Percentiles rank a stretch among this genome's conserved stretches.
Evolutionary conservation across 305 asterid species (phyloP).

Genomic region (Galium porrigens): DNA sequence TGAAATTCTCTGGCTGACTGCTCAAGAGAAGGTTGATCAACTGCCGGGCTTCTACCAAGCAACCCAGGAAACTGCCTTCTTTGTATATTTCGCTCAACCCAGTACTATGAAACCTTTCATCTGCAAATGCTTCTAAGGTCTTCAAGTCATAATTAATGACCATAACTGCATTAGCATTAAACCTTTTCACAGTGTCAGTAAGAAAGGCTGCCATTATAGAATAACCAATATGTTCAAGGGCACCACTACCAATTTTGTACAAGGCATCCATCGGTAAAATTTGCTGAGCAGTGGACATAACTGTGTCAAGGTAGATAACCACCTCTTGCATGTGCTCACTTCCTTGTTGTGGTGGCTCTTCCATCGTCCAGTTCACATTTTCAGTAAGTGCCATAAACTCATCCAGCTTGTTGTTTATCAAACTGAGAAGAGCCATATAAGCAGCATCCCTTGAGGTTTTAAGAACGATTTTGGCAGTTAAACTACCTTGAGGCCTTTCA

Average conservation of each 20-base stretch:
- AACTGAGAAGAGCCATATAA: constrained; percentile 50
- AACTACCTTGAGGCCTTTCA: constrained; percentile 57
- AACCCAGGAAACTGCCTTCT: constrained; percentile 58
- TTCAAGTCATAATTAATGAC: constrained; percentile 51
- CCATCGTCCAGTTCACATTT: constrained; percentile 69
- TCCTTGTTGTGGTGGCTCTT: constrained; percentile 47
- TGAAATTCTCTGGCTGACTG: constrained; percentile 82
- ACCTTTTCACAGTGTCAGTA: constrained; percentile 60
- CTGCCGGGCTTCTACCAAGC: constrained; percentile 70
- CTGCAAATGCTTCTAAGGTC: constrained; percentile 67
- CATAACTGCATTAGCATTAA: constrained; percentile 51
- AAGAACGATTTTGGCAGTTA: constrained; percentile 70
- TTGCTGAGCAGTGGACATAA: constrained; percentile 81
- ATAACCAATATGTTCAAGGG: constrained; percentile 67
- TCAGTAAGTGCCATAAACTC: constrained; percentile 59
- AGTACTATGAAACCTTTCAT: constrained; percentile 62
- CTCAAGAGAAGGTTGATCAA: constrained; percentile 67
- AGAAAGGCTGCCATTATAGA: constrained; percentile 54
- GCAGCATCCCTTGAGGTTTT: constrained; percentile 87
- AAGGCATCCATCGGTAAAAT: constrained; percentile 74
- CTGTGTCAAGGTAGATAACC: constrained; percentile 62
- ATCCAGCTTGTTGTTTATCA: constrained; percentile 60
- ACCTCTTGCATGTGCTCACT: constrained; percentile 70
- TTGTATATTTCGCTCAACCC: constrained; percentile 62
- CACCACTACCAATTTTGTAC: constrained; percentile 79